Percentiles rank a stretch among this genome's conserved stretches.
phyloP scores from a whole-genome alignment of 2,329 filamentous ascomycete species.

The Colletotrichum tabaci region DNA sequence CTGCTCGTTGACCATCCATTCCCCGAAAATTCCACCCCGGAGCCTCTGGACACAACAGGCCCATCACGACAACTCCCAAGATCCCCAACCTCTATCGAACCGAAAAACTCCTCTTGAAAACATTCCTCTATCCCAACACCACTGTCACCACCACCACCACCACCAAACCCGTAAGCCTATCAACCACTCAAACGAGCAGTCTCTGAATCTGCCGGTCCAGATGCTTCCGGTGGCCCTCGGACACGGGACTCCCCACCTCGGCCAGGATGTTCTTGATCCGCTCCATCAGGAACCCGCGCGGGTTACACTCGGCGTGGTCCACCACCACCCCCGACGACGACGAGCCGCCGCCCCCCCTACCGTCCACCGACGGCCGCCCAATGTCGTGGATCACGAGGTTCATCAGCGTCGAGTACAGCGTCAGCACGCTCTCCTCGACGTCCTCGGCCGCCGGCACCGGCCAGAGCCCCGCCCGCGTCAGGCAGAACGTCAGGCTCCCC shows the following conservation, averaged over 20 bases:
- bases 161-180: too few relatives aligned
- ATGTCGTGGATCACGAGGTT: constrained; percentile 50
- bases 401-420: constrained; percentile 45
- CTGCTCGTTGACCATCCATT: too few relatives aligned
- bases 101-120: too few relatives aligned
- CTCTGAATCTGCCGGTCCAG: constrained; percentile 37
- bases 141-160: too few relatives aligned
- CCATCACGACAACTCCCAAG: too few relatives aligned
- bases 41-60: too few relatives aligned
- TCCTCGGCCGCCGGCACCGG: constrained; percentile 48
- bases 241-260: constrained; percentile 41
- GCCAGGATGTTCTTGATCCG: constrained; percentile 44
- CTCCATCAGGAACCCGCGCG: constrained; percentile 41
- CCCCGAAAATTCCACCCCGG: too few relatives aligned
- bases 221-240: constrained; percentile 31
- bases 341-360: too few relatives aligned
- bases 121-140: too few relatives aligned
- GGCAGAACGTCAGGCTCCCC: constrained; percentile 53
- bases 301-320: constrained; percentile 47
- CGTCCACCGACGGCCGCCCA: constrained; percentile 31
- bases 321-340: background rate
- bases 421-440: constrained; percentile 46
- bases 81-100: too few relatives aligned
- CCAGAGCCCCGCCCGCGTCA: constrained; percentile 52
- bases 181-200: constrained; percentile 16